Evolutionary conservation across 2,329 filamentous ascomycete genomes (phyloP), one percentile per base, ranked within the genome.

Genomic region (Aureobasidium sp.): DNA sequence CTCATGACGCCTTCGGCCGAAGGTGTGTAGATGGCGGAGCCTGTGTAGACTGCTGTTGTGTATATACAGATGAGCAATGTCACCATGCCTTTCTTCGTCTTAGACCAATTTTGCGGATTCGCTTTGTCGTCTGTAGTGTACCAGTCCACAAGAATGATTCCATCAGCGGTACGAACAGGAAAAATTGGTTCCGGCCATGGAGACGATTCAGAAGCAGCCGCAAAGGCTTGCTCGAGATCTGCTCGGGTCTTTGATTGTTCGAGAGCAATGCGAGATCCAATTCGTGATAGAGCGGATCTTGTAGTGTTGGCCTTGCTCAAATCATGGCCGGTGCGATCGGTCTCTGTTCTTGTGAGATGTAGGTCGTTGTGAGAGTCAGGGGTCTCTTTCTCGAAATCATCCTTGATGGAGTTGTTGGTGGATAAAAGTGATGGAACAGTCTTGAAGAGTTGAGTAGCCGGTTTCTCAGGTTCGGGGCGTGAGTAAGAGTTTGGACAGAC

Each of bases 81-180:
- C 46, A 83, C 69, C 64, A 75, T 69, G 15, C 70, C 62, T 8
- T 79, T 77, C 68, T 79, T 80, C 23, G 66, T 56, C 63, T 74
- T 71, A 20, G 75, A 73, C 82, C 82, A 84, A 69, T 84, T 84
- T 64, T 82, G 78, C 1, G 83, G 82, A 67, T 85, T 83, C 3
- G 76, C 80, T 4, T 74, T 70, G 65, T 85, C 83, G 63, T 84
- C 82, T 17, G 78, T 80, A 17, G 61, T 67, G 68, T 84, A 83
- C 80, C 72, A 74, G 59, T 82, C 80, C 23, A 83, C 81, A 1
- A 84, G 73, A 61, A 84, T 73, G 73, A 64, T 72, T 68, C 81
- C 81, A 52, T 83, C 79, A 48, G 73, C 74, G 23, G 79, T 83
- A 61, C 75, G 75, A 47, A 51, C 58, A 17, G 64, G 62, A 1